A percentile compares a stretch with the other conserved stretches of the same genome.
Conservation (phyloP, 2,329 filamentous ascomycete genomes). For the Arthrobotrys sphaeroides region DNA sequence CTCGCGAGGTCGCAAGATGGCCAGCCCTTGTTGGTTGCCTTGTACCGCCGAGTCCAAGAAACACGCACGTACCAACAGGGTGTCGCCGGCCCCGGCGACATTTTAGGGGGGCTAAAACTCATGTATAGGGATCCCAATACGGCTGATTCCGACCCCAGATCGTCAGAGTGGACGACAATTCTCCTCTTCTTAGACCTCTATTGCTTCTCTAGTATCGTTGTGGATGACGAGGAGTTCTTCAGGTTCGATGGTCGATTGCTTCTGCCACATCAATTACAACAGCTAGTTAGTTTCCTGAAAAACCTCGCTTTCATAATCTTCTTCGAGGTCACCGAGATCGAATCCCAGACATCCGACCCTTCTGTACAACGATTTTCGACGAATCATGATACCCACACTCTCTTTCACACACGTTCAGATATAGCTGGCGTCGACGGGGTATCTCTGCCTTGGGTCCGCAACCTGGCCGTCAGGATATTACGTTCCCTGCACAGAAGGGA, state of each 20-base stretch:
- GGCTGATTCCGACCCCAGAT: background rate
- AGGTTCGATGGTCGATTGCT: slow-evolving; percentile 71
- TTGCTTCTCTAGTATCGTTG: slow-evolving; percentile 88
- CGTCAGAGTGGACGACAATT: slow-evolving; percentile 83
- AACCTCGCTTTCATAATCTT: slow-evolving; percentile 89
- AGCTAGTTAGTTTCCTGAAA: slow-evolving; percentile 84
- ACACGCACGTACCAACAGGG: slow-evolving; percentile 18
- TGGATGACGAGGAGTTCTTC: slow-evolving; percentile 96
- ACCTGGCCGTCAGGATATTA: slow-evolving; percentile 59
- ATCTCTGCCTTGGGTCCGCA: slow-evolving; percentile 71
- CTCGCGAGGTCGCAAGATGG: slow-evolving; percentile 32
- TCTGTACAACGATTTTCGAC: slow-evolving; percentile 38
- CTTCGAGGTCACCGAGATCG: slow-evolving; percentile 78
- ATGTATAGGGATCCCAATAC: background rate
- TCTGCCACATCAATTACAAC: slow-evolving; percentile 74
- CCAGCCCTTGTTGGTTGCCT: background rate
- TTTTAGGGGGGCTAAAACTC: slow-evolving; percentile 33
- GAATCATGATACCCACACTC: slow-evolving; percentile 67
- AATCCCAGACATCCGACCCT: slow-evolving; percentile 60
- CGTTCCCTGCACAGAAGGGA: slow-evolving; percentile 90
- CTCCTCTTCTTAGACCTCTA: slow-evolving; percentile 94
- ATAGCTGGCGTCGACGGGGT: slow-evolving; percentile 81
- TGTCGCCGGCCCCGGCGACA: background rate
- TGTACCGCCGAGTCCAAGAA: slow-evolving; percentile 20
- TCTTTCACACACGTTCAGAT: slow-evolving; percentile 78